Conservation (phyloP, 768 basidiomycete genomes). For the Boletus tylopilopsis region DNA sequence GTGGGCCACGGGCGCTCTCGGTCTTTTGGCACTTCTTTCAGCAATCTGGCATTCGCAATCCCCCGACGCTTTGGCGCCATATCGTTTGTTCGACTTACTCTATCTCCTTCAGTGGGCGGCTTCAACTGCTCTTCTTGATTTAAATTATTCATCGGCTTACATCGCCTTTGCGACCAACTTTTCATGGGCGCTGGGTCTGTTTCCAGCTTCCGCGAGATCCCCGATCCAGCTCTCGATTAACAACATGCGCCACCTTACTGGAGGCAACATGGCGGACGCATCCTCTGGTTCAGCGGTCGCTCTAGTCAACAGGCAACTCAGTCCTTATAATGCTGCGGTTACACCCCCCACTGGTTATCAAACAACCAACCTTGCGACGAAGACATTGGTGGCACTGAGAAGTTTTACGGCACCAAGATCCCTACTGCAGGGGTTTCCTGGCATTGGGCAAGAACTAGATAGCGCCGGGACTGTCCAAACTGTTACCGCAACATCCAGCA, state of each 20-base stretch:
- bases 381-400: conserved; percentile 11
- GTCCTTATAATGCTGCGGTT: conserved; percentile 61
- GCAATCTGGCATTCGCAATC: conserved; percentile 53
- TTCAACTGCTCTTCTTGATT: conserved; percentile 68
- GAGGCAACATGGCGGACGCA: conserved; percentile 65
- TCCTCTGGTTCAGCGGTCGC: conserved; percentile 59
- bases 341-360: background rate
- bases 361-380: background rate
- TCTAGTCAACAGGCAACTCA: conserved; percentile 76
- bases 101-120: conserved; percentile 85
- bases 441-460: conserved; percentile 25
- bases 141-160: conserved; percentile 88
- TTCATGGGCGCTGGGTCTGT: conserved; percentile 81
- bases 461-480: conserved; percentile 48
- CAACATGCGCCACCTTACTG: conserved; percentile 77
- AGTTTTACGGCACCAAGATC: conserved; percentile 8
- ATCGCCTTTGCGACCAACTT: conserved; percentile 82
- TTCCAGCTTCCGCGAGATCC: conserved; percentile 49
- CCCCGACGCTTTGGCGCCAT: conserved; percentile 58
- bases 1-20: conserved; percentile 70
- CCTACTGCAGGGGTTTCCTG: conserved; percentile 6
- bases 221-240: conserved; percentile 76
- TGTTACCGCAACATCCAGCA: conserved; percentile 58
- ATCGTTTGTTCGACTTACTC: conserved; percentile 78
- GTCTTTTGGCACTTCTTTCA: conserved; percentile 55